Base-by-base conservation (phyloP, 164 flowering plant genomes). In the Sextonia rubra region DNA sequence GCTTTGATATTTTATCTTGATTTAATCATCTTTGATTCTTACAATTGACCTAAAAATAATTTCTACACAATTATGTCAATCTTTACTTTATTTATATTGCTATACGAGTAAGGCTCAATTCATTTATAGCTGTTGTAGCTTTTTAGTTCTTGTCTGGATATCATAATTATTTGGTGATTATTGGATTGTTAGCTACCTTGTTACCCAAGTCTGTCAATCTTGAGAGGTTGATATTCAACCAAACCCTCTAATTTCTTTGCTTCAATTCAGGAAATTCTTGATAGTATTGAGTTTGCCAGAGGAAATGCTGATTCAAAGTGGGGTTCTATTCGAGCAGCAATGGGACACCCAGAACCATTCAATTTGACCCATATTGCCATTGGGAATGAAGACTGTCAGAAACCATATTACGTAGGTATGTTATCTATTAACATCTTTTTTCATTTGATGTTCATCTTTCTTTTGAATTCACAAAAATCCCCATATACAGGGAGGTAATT, bases 301-400 rank as follows among this genome's bases (percentile, higher is more conserved):
- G 99, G 97, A 26, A 83, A 78, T 80, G 30, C 87, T 66, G 29
- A 73, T 69, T 86, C 99, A 61, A 85, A 64, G 73, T 94, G 99
- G 99, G 97, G 99, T 65, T 89, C 95, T 49, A 80, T 94, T 73
- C 85, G 99, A 75, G 97, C 95, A 71, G 84, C 87, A 73, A 90
- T 94, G 97, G 99, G 99, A 56, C 99, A 89, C 73, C 93, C 88
- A 64, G 90, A 91, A 77, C 97, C 99, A 56, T 94, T 94, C 83
- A 82, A 87, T 75, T 82, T 94, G 80, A 87, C 71, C 83, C 87
- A 92, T 81, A 86, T 94, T 76, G 97, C 97, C 62, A 37, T 91
- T 49, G 99, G 99, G 48, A 94, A 94, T 82, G 94, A 94, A 71
- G 99, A 94, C 72, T 94, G 99, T 71, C 82, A 85, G 30, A 88